A percentile compares a stretch with the other conserved stretches of the same genome.
These are phyloP conservation scores for Rhizophagus sp. DNA, from an alignment of 192 early-diverging fungal species.

Conservation along the genomic window DNA sequence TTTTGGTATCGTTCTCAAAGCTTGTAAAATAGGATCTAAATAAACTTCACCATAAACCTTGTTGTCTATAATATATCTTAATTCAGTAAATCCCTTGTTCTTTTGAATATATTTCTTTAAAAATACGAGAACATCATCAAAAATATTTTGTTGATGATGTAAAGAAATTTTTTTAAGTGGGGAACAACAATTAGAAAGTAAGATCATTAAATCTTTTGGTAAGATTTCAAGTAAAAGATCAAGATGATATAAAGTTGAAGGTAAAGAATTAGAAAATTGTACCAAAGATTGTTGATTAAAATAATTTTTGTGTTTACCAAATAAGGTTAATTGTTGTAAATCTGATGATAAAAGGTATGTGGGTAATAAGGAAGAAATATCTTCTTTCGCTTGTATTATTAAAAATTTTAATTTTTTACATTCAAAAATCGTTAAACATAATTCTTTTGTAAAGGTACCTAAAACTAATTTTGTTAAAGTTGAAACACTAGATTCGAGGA, in stretches of 20 bases:
- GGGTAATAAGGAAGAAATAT: neutral
- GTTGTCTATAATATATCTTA: neutral
- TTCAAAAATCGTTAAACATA: neutral
- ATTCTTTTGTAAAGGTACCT: neutral
- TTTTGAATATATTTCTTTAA: neutral
- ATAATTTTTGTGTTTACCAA: neutral
- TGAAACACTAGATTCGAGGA: neutral
- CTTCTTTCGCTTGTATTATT: neutral
- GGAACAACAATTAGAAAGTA: neutral
- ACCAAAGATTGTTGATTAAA: neutral
- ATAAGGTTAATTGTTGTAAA: neutral
- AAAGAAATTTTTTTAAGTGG: neutral
- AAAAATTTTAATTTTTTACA: neutral
- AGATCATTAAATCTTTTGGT: neutral
- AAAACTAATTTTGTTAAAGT: neutral
- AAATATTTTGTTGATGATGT: neutral
- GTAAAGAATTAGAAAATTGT: neutral
- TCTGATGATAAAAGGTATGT: neutral
- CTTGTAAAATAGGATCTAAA: neutral
- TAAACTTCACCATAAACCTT: neutral
- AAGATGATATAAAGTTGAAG: neutral
- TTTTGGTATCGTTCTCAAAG: neutral
- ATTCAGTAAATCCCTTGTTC: neutral
- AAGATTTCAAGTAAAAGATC: neutral
- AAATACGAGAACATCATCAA: neutral